phyloP scores from a whole-genome alignment of 495 filamentous ascomycete genomes.

The Glonium stellatum region DNA sequence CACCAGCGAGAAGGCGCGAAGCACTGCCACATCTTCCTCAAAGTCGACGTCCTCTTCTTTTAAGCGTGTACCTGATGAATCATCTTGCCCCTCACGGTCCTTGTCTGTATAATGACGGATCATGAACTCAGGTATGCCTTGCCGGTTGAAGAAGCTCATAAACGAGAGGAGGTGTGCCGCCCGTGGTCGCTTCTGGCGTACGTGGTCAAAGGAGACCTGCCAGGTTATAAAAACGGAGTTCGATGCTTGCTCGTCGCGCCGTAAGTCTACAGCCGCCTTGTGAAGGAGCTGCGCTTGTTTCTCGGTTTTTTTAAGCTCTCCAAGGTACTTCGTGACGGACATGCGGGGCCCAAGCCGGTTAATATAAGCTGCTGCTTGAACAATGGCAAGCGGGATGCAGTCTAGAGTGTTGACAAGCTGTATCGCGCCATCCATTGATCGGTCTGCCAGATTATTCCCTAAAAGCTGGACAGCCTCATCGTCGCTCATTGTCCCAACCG shows the following conservation, averaged over 20 bases:
- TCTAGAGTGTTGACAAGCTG: slow-evolving; percentile 18
- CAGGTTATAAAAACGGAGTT: slow-evolving; percentile 38
- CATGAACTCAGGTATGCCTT: slow-evolving; percentile 24
- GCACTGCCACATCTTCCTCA: slow-evolving; percentile 11
- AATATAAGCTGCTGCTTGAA: slow-evolving; percentile 23
- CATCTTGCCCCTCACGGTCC: slow-evolving; percentile 9
- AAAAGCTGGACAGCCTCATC: slow-evolving; percentile 11
- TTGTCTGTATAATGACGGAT: slow-evolving; percentile 20
- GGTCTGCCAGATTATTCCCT: slow-evolving; percentile 21
- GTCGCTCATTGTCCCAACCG: slow-evolving; percentile 9
- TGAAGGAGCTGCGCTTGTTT: slow-evolving; percentile 37
- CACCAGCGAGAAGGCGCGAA: slow-evolving; percentile 16
- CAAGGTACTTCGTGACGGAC: slow-evolving; percentile 36
- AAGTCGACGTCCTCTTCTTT: slow-evolving; percentile 10
- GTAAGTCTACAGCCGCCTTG: slow-evolving; percentile 32
- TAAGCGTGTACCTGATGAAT: neutral
- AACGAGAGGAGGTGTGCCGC: slow-evolving; percentile 25
- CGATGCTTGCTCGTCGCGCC: slow-evolving; percentile 38
- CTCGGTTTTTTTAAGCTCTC: slow-evolving; percentile 36
- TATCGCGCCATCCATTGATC: slow-evolving; percentile 13
- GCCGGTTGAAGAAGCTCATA: slow-evolving; percentile 27
- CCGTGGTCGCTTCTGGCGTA: slow-evolving; percentile 27
- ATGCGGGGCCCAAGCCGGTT: slow-evolving; percentile 18
- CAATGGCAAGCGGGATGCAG: slow-evolving; percentile 23
- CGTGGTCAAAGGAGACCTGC: slow-evolving; percentile 45